Conservation (phyloP, 768 basidiomycete genomes). For the Podaxis rugospora region DNA sequence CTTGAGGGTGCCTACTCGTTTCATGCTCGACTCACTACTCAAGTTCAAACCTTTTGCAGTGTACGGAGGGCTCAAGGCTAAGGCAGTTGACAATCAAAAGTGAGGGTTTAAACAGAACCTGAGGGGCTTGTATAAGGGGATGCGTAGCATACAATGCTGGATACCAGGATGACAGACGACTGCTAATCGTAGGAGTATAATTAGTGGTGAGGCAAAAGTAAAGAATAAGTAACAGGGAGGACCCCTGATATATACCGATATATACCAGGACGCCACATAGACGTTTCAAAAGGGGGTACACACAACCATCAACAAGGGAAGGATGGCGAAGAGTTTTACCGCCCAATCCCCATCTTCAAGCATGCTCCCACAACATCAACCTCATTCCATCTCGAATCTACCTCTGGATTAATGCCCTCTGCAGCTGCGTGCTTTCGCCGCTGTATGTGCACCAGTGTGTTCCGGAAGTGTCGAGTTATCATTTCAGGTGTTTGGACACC, state of each 20-base stretch:
- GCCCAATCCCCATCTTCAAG: conserved; percentile 81
- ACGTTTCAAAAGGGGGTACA: background rate
- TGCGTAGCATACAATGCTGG: background rate
- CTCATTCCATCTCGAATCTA: conserved; percentile 69
- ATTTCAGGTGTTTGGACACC: conserved; percentile 91
- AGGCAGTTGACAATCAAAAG: background rate
- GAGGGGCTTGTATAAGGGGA: background rate
- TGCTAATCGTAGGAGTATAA: background rate
- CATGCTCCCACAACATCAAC: conserved; percentile 87
- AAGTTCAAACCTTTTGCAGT: too few species aligned
- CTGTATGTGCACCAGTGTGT: conserved; percentile 82
- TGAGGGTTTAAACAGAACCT: background rate
- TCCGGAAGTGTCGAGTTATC: conserved; percentile 91
- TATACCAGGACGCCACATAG: background rate
- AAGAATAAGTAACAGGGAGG: background rate
- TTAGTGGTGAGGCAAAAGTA: background rate
- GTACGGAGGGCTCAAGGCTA: too few species aligned
- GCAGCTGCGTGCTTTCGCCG: conserved; percentile 55
- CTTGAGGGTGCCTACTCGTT: too few species aligned
- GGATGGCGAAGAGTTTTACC: conserved; percentile 26
- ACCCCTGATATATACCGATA: background rate
- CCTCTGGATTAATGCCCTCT: conserved; percentile 30
- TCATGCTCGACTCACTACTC: too few species aligned
- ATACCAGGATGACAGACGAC: background rate
- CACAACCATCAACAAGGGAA: background rate